Evolutionary conservation across 257 asterid species (phyloP).

Genomic region (Marsdenia floribunda): DNA sequence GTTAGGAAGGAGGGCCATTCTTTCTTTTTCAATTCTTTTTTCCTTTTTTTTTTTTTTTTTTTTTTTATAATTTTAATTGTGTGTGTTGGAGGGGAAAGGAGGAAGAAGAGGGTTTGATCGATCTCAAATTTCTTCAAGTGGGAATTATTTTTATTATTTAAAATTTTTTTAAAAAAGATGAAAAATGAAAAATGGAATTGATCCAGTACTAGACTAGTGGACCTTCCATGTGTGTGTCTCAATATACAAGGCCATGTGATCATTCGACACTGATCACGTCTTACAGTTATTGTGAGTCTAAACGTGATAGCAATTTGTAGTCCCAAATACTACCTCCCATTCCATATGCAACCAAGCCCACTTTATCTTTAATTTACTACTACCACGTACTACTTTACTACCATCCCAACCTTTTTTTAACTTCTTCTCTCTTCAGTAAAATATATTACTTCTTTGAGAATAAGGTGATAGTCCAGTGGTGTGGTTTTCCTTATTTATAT

Average conservation of each 20-base stretch:
- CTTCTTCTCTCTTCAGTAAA: too few species aligned
- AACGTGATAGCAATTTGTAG: slow-evolving; percentile 9
- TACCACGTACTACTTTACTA: too few species aligned
- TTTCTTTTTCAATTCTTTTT: background rate
- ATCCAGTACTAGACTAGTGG: slow-evolving; percentile 30
- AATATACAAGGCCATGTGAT: slow-evolving; percentile 35
- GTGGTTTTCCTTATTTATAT: too few species aligned
- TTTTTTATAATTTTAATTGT: background rate
- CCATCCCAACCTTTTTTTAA: too few species aligned
- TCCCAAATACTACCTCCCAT: background rate
- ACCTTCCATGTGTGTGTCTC: slow-evolving; percentile 33
- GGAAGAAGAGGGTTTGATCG: slow-evolving; percentile 6
- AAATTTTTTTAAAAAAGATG: background rate
- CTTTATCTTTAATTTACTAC: too few species aligned
- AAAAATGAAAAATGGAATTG: slow-evolving; percentile 11
- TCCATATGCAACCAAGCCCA: background rate
- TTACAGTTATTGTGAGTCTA: background rate
- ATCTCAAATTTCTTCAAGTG: slow-evolving; percentile 16
- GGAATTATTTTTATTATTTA: background rate
- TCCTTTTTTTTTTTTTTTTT: too few species aligned
- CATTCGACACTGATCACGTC: slow-evolving; percentile 30
- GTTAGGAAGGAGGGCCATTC: background rate
- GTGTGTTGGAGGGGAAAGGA: background rate
- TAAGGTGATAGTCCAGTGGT: too few species aligned
- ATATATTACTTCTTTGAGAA: too few species aligned